Base-by-base conservation (phyloP, 164 flowering plant species). In the Litsea cubeba region DNA sequence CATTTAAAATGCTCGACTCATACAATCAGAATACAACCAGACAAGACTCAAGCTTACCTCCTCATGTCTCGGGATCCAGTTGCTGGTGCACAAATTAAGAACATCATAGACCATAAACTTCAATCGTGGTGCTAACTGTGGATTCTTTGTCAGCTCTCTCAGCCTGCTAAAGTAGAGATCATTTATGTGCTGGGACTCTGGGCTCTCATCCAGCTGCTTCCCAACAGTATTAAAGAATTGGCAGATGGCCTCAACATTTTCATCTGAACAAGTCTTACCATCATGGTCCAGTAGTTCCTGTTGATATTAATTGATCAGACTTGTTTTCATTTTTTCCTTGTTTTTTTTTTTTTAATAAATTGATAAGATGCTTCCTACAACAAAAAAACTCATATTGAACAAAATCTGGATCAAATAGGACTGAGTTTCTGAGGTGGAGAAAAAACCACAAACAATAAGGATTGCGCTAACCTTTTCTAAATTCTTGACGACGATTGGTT, bases 211-310 rank as follows among this genome's bases (percentile, higher is more conserved):
- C 62, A 96, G 91, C 85, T 92, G 98, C 84, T 94, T 96, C n/a
- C 99, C 99, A 75, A 94, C 90, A 40, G 98, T 94, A 78, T 74
- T 86, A 76, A 96, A 94, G 72, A 96, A 96, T 50, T 94, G 97
- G 66, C 98, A 94, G 62, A 92, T 91, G 60, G 99, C 99, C 83
- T 96, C 99, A 65, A 96, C 98, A 81, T 90, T 96, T 77, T 94
- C 99, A 68, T 82, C 97, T 12, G 98, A 97, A 76, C 94, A 90
- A 35, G 72, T 70, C 72, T 80, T 90, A 51, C 65, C 77, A 81
- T 92, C 99, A 40, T 81, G 82, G 63, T 95, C 95, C 76, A 96
- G 70, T 57, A 96, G 95, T 77, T 90, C 94, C 99, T 95, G 87
- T 72, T 73, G 23, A 51, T 67, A 65, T 17, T 25, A 50, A 23